A percentile compares a stretch with the other conserved stretches of the same genome.
These are phyloP conservation scores for Botrytis paeoniae DNA, from an alignment of 2,329 filamentous ascomycete genomes.

Conservation along the genomic window DNA sequence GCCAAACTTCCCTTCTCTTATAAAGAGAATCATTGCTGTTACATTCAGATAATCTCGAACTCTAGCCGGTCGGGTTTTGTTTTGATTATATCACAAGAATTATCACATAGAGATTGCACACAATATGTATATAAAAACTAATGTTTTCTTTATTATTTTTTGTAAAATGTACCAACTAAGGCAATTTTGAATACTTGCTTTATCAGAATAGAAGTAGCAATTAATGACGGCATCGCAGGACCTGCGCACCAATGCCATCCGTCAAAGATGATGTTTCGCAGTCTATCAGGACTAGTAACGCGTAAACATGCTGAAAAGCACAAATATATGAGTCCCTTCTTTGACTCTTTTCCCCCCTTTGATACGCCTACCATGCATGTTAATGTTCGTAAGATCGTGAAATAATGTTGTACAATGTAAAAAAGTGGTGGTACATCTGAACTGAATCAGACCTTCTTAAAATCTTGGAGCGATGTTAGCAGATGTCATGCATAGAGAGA, in stretches of 20 bases:
- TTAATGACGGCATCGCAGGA: conserved; percentile 44
- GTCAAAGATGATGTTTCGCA: conserved; percentile 33
- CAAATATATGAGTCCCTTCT: conserved; percentile 33
- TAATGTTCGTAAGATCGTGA: conserved; percentile 37
- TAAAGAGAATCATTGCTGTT: no score
- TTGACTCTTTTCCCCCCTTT: conserved; percentile 28
- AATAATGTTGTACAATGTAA: conserved; percentile 21
- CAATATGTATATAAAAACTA: background rate
- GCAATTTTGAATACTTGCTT: conserved; percentile 17
- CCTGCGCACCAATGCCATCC: conserved; percentile 43
- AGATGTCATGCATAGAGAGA: background rate
- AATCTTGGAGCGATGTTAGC: conserved; percentile 35
- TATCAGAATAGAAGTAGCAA: conserved; percentile 29
- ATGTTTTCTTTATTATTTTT: conserved; percentile 15
- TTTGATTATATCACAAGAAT: background rate
- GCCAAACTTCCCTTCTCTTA: background rate
- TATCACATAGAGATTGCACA: background rate
- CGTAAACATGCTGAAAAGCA: conserved; percentile 34
- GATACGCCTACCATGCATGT: conserved; percentile 37
- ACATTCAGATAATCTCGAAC: background rate
- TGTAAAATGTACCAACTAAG: conserved; percentile 14
- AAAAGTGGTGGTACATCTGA: conserved; percentile 10
- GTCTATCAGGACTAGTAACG: conserved; percentile 34
- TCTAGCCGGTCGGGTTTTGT: no score
- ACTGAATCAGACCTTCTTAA: conserved; percentile 39